These are phyloP conservation scores for Otatea glauca DNA, from an alignment of 176 grass and related monocot species.

Conservation along the genomic window DNA sequence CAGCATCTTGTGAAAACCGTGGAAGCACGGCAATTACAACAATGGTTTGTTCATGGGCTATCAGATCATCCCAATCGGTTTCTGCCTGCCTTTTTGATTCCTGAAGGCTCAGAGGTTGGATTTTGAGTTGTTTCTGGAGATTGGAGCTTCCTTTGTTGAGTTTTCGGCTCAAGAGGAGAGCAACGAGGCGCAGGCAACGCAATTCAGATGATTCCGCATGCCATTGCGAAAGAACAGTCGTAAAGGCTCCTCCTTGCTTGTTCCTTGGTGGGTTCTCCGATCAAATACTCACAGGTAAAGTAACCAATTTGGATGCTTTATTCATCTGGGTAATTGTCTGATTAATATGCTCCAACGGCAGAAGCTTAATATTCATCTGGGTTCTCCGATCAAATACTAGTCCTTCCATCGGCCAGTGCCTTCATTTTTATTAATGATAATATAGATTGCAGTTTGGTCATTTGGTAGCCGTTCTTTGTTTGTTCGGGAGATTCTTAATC, in stretches of 20 bases:
- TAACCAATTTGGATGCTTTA: neutral
- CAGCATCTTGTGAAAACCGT: constrained; percentile 40
- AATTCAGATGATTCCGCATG: constrained; percentile 13
- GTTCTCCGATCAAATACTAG: neutral
- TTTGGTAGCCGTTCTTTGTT: neutral
- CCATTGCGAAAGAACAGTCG: neutral
- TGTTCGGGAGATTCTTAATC: neutral
- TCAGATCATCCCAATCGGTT: constrained; percentile 28
- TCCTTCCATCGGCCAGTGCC: neutral
- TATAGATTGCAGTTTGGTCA: neutral
- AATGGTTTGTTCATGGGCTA: constrained; percentile 15
- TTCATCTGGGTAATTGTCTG: constrained; percentile 2
- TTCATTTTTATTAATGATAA: constrained; percentile 10
- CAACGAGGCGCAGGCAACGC: neutral
- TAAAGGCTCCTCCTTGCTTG: neutral
- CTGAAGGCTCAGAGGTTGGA: neutral
- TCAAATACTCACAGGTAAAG: constrained; percentile 7
- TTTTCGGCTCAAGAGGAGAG: neutral
- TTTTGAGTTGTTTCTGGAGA: constrained; percentile 16
- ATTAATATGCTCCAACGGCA: neutral
- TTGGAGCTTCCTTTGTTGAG: neutral
- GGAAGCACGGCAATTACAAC: constrained; percentile 45
- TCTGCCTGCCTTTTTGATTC: neutral
- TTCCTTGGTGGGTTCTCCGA: constrained; percentile 21
- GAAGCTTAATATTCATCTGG: neutral